phyloP scores from a whole-genome alignment of 257 asterid species.

The Perilla frutescens region DNA sequence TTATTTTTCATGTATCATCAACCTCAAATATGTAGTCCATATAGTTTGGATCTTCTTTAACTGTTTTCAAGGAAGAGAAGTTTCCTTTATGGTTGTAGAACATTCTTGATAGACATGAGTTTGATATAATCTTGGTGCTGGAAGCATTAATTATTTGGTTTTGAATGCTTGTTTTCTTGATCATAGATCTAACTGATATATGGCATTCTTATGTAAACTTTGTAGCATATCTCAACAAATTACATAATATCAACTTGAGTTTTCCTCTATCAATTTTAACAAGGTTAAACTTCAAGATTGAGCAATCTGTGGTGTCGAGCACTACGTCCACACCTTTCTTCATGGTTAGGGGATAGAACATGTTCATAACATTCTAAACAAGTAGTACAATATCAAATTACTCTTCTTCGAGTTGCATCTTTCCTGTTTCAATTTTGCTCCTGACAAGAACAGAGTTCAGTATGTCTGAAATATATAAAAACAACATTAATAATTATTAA shows the following conservation, averaged over 20 bases:
- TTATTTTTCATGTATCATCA: slow-evolving; percentile 54
- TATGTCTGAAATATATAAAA: not conserved
- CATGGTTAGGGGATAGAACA: too few relatives aligned
- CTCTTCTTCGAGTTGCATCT: slow-evolving; percentile 44
- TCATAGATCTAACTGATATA: slow-evolving; percentile 45
- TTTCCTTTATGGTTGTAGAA: too few relatives aligned
- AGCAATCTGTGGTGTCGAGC: slow-evolving; percentile 37
- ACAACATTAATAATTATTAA: too few relatives aligned
- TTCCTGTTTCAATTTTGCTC: slow-evolving; percentile 23
- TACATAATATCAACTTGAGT: slow-evolving; percentile 46
- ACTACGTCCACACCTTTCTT: too few relatives aligned
- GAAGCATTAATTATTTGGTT: not conserved
- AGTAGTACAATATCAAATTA: slow-evolving; percentile 34
- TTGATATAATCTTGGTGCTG: too few relatives aligned
- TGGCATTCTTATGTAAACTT: slow-evolving; percentile 56
- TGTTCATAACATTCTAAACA: too few relatives aligned
- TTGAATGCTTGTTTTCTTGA: slow-evolving; percentile 36
- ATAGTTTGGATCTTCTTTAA: slow-evolving; percentile 17
- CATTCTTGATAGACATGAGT: too few relatives aligned
- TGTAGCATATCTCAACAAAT: slow-evolving; percentile 52
- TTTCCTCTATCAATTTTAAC: slow-evolving; percentile 48
- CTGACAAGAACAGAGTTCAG: slow-evolving; percentile 48
- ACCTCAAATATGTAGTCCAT: slow-evolving; percentile 54
- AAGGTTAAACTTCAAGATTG: slow-evolving; percentile 24
- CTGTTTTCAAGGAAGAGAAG: too few relatives aligned